Evolutionary conservation across 257 asterid species (phyloP), one percentile per base, ranked within the genome.

Genomic region (Orobanche coerulescens): DNA sequence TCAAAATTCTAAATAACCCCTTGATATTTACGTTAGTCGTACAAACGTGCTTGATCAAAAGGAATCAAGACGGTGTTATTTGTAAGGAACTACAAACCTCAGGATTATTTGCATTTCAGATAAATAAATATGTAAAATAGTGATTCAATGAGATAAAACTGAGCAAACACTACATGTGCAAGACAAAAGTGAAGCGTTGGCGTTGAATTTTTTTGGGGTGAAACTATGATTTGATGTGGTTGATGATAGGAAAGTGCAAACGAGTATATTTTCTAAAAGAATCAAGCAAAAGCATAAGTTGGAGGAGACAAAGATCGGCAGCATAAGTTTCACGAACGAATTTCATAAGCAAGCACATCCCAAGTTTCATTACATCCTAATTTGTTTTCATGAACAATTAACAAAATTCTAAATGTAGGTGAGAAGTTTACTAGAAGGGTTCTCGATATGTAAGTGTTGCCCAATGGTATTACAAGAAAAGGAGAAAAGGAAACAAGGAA

Each of bases 351-450:
- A 15, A 43, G 50, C 10, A 15, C 50, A 0, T 10, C n/a, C n/a
- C n/a, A n/a, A n/a, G n/a, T n/a, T n/a, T n/a, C n/a, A n/a, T n/a
- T 1, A 43, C 50, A 15, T 3, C 50, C 50, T 14, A 43, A 43
- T 5, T 16, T n/a, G n/a, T 6, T 43, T 43, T 43, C 23, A 6
- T 43, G 23, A 43, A 43, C 50, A 43, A 43, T 43, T n/a, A n/a
- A 16, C 50, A 43, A 1, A 43, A 47, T 47, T 19, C n/a, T n/a
- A 30, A 66, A 52, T 2, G 56, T 50, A 39, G 48, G 13, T 56
- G 55, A 20, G 2, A 39, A 2, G 19, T 65, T 31, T 61, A 51
- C 31, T 6, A 59, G 47, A 71, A 56, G n/a, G 53, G 51, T 42
- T 61, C 9, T 8, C 6, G 18, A 19, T 49, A 5, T 26, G 22